Evolutionary conservation across 2,329 filamentous ascomycete genomes (phyloP).

Genomic region (Aspergillus puulaauensis): DNA sequence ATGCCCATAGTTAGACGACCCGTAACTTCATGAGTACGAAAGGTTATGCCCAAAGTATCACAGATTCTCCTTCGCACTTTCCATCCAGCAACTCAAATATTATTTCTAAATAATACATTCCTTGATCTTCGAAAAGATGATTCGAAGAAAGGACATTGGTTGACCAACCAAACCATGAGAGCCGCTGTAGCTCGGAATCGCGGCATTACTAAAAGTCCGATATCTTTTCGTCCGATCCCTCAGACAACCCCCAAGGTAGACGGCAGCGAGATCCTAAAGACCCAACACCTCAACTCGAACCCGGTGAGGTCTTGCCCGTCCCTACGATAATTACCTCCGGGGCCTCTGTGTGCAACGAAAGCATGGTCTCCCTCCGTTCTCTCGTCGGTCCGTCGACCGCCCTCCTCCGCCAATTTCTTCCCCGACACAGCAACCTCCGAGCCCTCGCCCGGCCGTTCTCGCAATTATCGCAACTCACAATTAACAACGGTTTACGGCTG

Average conservation of each 20-base stretch:
- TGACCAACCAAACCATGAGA: constrained; percentile 8
- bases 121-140: no score
- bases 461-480: constrained; percentile 24
- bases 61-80: neutral
- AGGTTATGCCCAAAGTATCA: neutral
- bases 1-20: neutral
- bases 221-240: constrained; percentile 28
- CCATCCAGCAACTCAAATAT: neutral
- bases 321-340: neutral
- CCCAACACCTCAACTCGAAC: neutral
- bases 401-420: constrained; percentile 35
- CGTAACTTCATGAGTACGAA: neutral
- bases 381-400: constrained; percentile 31
- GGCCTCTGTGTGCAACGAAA: neutral
- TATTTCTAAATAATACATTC: neutral
- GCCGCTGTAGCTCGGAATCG: neutral
- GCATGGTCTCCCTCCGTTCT: constrained; percentile 37
- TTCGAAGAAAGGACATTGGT: no score
- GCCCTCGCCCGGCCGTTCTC: constrained; percentile 35
- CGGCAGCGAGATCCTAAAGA: constrained; percentile 3
- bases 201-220: constrained; percentile 33
- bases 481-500: constrained; percentile 28
- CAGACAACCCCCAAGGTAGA: constrained; percentile 10
- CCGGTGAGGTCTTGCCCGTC: neutral
- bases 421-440: constrained; percentile 27